phyloP scores from a whole-genome alignment of 2,329 filamentous ascomycete genomes.

The Neonectria magnoliae region DNA sequence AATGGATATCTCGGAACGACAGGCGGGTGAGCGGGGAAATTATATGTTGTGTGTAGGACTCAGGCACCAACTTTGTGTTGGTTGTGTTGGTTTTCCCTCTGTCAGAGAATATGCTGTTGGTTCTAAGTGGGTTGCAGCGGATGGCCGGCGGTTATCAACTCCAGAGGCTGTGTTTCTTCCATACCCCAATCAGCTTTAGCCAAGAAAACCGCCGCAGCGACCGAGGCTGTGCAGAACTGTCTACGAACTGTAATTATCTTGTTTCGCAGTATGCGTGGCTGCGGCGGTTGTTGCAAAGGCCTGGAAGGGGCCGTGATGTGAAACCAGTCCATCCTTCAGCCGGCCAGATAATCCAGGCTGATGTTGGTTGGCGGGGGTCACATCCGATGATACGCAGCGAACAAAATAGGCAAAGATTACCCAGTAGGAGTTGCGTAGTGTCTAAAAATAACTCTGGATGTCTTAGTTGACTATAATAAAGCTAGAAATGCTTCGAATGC shows the following conservation, averaged over 20 bases:
- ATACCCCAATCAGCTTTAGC: background rate
- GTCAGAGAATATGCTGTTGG: background rate
- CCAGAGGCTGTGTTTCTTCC: background rate
- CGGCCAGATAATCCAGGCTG: background rate
- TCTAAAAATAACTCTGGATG: background rate
- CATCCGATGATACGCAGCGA: background rate
- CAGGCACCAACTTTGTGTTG: background rate
- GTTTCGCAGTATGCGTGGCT: slow-evolving; percentile 1
- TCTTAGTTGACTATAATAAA: too few relatives aligned
- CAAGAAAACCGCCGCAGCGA: background rate
- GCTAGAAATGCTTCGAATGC: too few relatives aligned
- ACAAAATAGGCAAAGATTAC: background rate
- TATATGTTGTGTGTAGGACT: background rate
- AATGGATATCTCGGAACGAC: background rate
- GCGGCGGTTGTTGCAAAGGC: background rate
- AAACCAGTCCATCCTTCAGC: background rate
- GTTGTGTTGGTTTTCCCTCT: background rate
- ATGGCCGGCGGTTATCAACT: background rate
- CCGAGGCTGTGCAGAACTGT: background rate
- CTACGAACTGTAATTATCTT: background rate
- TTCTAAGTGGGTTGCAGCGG: background rate
- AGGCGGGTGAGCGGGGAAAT: background rate
- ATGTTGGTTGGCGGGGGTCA: background rate
- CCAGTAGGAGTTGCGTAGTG: too few relatives aligned
- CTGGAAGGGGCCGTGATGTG: background rate